These are phyloP conservation scores for Penicillium hesseltinei DNA, from an alignment of 2,329 filamentous ascomycete species.

Conservation along the genomic window DNA sequence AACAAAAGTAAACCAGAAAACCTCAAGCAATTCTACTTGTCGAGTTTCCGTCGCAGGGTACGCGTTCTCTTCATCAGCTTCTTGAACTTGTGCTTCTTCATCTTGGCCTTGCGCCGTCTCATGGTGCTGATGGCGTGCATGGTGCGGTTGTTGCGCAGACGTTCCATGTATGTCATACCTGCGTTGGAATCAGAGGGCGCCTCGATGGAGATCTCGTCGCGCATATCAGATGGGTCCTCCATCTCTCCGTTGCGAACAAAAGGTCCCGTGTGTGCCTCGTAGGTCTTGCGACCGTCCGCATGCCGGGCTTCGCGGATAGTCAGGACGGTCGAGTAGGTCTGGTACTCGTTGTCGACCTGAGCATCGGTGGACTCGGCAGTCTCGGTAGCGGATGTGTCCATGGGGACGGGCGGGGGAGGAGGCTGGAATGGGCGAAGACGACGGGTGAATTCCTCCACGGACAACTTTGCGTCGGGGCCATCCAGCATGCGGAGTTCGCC, in stretches of 20 bases:
- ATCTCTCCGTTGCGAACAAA: slow-evolving; percentile 44
- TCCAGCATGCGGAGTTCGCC: slow-evolving; percentile 46
- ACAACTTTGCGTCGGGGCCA: slow-evolving; percentile 62
- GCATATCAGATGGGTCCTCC: slow-evolving; percentile 35
- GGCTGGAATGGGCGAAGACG: slow-evolving; percentile 78
- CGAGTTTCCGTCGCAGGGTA: slow-evolving; percentile 81
- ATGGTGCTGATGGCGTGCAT: slow-evolving; percentile 89
- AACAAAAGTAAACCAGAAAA: slow-evolving; percentile 13
- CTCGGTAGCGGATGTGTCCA: slow-evolving; percentile 35
- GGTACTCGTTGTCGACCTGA: slow-evolving; percentile 36
- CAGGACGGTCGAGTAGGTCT: slow-evolving; percentile 49
- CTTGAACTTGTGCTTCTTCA: slow-evolving; percentile 99
- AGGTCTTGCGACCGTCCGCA: slow-evolving; percentile 51
- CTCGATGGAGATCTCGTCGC: slow-evolving; percentile 49
- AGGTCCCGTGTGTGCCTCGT: slow-evolving; percentile 52
- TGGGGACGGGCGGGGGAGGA: slow-evolving; percentile 72
- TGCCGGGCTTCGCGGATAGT: slow-evolving; percentile 54
- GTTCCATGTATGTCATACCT: slow-evolving; percentile 60
- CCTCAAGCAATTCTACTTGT: slow-evolving; percentile 47
- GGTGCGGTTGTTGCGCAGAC: slow-evolving; percentile 56
- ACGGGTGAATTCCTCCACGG: slow-evolving; percentile 66
- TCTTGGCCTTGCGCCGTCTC: slow-evolving; percentile 90
- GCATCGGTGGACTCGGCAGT: slow-evolving; percentile 40
- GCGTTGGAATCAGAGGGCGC: slow-evolving; percentile 49
- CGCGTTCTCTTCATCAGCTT: slow-evolving; percentile 94